Conservation (phyloP, 202 grass and related monocot species). For the Schoenoplectus tabernaemontani region DNA sequence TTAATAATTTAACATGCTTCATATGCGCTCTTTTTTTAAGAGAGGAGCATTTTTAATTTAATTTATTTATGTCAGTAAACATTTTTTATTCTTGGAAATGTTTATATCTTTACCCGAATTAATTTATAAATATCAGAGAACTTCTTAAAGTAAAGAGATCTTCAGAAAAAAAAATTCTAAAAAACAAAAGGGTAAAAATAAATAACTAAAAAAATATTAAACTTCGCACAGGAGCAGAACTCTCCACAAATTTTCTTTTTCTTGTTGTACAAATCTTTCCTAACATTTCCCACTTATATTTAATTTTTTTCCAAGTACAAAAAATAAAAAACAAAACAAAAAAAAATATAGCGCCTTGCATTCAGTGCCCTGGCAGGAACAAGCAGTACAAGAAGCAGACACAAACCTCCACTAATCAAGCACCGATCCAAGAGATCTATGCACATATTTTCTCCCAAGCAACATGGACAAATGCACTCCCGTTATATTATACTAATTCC, state of each 20-base stretch:
- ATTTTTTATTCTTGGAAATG: not conserved
- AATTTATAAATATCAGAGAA: too few species aligned
- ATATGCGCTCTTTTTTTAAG: not conserved
- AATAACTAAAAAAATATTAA: not conserved
- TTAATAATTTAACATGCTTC: not conserved
- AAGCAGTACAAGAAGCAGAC: conserved; percentile 14
- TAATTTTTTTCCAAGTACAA: not conserved
- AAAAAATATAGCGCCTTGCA: not conserved
- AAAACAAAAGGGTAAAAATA: not conserved
- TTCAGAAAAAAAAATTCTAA: not conserved
- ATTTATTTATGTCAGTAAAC: not conserved
- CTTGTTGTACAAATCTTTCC: not conserved
- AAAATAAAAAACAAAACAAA: not conserved
- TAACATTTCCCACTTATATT: not conserved
- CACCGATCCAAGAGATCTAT: conserved; percentile 21
- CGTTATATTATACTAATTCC: not conserved
- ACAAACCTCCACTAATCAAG: conserved; percentile 8
- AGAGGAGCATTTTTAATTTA: not conserved
- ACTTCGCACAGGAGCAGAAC: not conserved
- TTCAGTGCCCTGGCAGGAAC: conserved; percentile 26
- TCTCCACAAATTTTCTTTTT: too few species aligned
- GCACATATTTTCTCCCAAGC: not conserved
- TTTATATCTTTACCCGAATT: too few species aligned
- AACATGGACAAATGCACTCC: not conserved
- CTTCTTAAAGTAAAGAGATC: not conserved